Percentiles rank a stretch among this genome's conserved stretches.
These are phyloP conservation scores for Hanseniaspora osmophila DNA, from an alignment of 805 yeast genomes.

Conservation along the genomic window DNA sequence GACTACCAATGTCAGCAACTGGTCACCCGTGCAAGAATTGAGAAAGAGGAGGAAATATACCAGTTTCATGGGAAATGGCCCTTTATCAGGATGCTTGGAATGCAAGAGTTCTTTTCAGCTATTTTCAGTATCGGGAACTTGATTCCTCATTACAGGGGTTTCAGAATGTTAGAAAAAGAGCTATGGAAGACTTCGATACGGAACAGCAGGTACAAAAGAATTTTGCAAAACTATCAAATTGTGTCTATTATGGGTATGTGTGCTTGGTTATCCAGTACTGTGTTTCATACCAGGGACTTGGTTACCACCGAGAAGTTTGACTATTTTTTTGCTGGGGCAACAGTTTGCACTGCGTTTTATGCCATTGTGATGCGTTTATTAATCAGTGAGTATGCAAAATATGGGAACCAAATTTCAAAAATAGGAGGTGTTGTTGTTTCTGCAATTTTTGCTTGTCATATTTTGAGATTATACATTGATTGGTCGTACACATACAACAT, in stretches of 20 bases:
- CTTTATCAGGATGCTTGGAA: constrained; percentile 57
- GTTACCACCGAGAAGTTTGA: constrained; percentile 71
- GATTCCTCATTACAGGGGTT: constrained; percentile 46
- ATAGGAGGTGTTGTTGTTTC: not conserved
- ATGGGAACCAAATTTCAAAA: not conserved
- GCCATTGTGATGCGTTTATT: constrained; percentile 47
- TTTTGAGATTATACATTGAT: constrained; percentile 46
- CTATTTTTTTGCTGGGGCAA: constrained; percentile 84
- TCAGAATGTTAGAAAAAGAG: constrained; percentile 20
- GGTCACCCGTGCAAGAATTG: constrained; percentile 43
- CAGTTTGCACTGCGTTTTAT: constrained; percentile 70
- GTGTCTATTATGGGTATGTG: constrained; percentile 54
- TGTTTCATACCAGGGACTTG: constrained; percentile 81
- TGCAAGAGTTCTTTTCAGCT: constrained; percentile 75
- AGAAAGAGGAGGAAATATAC: constrained; percentile 36
- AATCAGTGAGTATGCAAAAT: constrained; percentile 30
- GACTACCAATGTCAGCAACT: constrained; percentile 85
- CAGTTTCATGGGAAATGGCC: constrained; percentile 99
- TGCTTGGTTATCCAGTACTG: constrained; percentile 79
- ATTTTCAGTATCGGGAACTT: constrained; percentile 64
- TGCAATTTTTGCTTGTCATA: constrained; percentile 47
- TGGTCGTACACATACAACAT: constrained; percentile 93
- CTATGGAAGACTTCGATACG: constrained; percentile 4
- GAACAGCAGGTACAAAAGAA: constrained; percentile 3
- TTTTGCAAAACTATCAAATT: constrained; percentile 14